Evolutionary conservation across 2,329 filamentous ascomycete species (phyloP).

Genomic region (Microcyclosporella mali): DNA sequence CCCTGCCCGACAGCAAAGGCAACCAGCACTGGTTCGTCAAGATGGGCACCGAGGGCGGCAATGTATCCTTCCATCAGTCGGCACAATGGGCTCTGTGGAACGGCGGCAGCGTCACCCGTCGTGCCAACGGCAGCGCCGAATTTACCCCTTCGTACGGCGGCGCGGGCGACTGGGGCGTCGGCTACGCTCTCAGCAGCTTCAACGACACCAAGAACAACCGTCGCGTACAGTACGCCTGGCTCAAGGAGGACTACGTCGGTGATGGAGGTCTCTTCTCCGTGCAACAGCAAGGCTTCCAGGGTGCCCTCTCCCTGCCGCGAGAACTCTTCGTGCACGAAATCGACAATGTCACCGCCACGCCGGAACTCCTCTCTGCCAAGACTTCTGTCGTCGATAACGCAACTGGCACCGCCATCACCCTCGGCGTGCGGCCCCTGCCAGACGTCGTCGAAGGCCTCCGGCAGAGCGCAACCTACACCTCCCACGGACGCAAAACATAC

Average conservation of each 20-base stretch:
- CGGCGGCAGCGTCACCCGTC: conserved; percentile 37
- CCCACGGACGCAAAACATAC: conserved; percentile 23
- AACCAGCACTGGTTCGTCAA: conserved; percentile 41
- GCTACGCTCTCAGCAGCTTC: conserved; percentile 44
- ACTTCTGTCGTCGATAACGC: conserved; percentile 15
- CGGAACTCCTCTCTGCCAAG: conserved; percentile 21
- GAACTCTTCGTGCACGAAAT: conserved; percentile 44
- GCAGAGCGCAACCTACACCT: conserved; percentile 22
- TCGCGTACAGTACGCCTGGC: conserved; percentile 44
- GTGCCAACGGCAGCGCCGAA: conserved; percentile 40
- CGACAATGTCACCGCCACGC: conserved; percentile 32
- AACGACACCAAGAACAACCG: conserved; percentile 45
- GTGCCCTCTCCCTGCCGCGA: conserved; percentile 38
- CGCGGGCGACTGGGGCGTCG: conserved; percentile 39
- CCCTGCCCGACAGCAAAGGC: conserved; percentile 38
- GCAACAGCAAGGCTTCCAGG: conserved; percentile 41
- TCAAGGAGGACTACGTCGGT: conserved; percentile 37
- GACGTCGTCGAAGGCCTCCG: conserved; percentile 41
- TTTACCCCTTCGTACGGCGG: conserved; percentile 42
- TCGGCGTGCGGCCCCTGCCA: conserved; percentile 39
- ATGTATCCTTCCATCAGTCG: conserved; percentile 37
- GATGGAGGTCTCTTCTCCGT: conserved; percentile 35
- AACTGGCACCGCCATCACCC: conserved; percentile 39
- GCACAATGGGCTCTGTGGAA: conserved; percentile 43
- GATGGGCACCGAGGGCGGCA: conserved; percentile 39